Evolutionary conservation across 768 basidiomycete species (phyloP), one percentile per base, ranked within the genome.

Genomic region (Hebeloma cylindrosporum): DNA sequence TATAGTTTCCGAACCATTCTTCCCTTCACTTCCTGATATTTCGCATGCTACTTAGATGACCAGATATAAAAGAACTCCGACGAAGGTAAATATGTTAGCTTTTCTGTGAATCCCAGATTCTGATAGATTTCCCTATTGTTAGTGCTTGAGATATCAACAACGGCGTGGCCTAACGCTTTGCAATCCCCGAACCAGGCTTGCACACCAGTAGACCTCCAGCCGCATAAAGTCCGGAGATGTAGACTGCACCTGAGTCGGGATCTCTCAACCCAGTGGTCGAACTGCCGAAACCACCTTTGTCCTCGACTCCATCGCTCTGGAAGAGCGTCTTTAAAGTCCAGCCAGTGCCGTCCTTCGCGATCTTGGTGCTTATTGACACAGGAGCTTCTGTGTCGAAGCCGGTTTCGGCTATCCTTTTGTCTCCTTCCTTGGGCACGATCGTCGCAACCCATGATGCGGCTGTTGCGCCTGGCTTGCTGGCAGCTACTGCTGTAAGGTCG

Each of bases 371-470:
- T 26, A 70, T 72, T 0, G 83, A 71, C 28, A 77, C 57, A 0
- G 81, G 79, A 3, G 78, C 79, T 6, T 65, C 60, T 3, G 37
- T 23, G 43, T 82, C 79, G 39, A 69, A 77, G 17, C 34, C 27
- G 4, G 10, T 20, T n/a, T 36, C 43, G 0, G 47, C 36, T 23
- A 40, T 47, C 1, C 50, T 44, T 17, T 44, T 45, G 13, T 20
- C 25, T 40, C 36, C 46, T 43, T 40, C n/a, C n/a, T 60, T 50
- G 17, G 61, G 57, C 51, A 70, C 42, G 44, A 86, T 64, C 2
- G 73, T 65, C 3, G 77, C 62, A 3, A 78, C 71, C 85, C 86
- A 88, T 47, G 83, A 85, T 3, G 79, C 73, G 2, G 80, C 62
- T 0, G 48, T 52, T 5, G 60, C 67, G 1, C 58, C 67, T 0